These are phyloP conservation scores for Ogataea polymorpha DNA, from an alignment of 805 yeast genomes.

Conservation along the genomic window DNA sequence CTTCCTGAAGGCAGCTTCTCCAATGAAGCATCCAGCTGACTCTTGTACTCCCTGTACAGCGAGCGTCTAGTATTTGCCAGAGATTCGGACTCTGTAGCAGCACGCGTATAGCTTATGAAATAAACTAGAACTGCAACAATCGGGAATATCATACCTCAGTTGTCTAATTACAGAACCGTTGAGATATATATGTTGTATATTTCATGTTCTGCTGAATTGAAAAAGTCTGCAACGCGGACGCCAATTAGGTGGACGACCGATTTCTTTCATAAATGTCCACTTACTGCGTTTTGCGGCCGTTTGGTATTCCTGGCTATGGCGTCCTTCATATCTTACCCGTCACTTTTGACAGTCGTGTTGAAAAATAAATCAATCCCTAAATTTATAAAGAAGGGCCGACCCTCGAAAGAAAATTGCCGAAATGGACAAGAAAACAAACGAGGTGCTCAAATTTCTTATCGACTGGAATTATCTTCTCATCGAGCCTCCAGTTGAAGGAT, in stretches of 20 bases:
- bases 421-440: conserved; percentile 31
- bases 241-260: no score
- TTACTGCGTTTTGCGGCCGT: no score
- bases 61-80: not conserved
- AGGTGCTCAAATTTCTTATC: conserved; percentile 29
- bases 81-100: not conserved
- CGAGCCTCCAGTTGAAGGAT: conserved; percentile 32
- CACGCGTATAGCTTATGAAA: not conserved
- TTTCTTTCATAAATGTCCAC: no score
- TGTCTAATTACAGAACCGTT: not conserved
- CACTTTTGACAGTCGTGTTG: conserved; percentile 17
- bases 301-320: no score
- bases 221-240: no score
- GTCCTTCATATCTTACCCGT: conserved; percentile 2
- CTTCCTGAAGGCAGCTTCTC: conserved; percentile 12
- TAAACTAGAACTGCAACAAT: not conserved
- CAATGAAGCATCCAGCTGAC: conserved; percentile 12
- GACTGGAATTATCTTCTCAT: conserved; percentile 32
- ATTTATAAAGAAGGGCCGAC: conserved; percentile 11
- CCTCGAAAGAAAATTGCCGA: not conserved
- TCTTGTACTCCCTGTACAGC: conserved; percentile 12
- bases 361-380: conserved; percentile 18
- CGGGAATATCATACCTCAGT: not conserved
- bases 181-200: not conserved
- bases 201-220: conserved; percentile 6